Conservation (phyloP, 352 stramenopile genomes). For the Aphanomyces astaci region DNA sequence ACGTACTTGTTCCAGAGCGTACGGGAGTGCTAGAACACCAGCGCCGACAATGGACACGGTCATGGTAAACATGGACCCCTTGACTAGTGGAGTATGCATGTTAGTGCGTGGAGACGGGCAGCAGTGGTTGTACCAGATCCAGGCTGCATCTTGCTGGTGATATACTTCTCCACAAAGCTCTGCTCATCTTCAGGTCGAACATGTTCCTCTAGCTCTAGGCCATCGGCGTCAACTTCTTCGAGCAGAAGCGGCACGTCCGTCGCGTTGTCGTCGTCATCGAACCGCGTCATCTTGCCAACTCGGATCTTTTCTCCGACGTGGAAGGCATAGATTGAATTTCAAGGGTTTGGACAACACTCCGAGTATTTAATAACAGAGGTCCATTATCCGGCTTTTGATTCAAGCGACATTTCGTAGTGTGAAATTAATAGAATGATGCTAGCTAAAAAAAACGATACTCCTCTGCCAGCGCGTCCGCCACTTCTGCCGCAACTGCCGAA, state of each 20-base stretch:
- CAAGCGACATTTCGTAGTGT: too few relatives aligned
- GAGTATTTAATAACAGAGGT: neutral
- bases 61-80: conserved; percentile 87
- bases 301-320: neutral
- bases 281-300: neutral
- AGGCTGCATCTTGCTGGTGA: conserved; percentile 77
- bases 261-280: neutral
- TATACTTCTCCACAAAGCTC: conserved; percentile 59
- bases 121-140: conserved; percentile 47
- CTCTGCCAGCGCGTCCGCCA: neutral
- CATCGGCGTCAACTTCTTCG: conserved; percentile 5
- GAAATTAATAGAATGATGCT: too few relatives aligned
- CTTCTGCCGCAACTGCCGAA: neutral
- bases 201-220: neutral
- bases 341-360: too few relatives aligned
- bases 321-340: neutral
- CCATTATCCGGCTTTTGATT: too few relatives aligned
- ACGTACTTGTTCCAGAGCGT: conserved; percentile 57
- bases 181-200: neutral
- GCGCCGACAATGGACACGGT: conserved; percentile 80
- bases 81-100: conserved; percentile 36
- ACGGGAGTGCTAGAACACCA: conserved; percentile 72
- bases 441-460: too few relatives aligned
- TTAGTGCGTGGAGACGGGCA: neutral
- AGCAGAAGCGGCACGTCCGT: conserved; percentile 13